Evolutionary conservation across 2,329 filamentous ascomycete species (phyloP).

Genomic region (Tolypocladium tundrense): DNA sequence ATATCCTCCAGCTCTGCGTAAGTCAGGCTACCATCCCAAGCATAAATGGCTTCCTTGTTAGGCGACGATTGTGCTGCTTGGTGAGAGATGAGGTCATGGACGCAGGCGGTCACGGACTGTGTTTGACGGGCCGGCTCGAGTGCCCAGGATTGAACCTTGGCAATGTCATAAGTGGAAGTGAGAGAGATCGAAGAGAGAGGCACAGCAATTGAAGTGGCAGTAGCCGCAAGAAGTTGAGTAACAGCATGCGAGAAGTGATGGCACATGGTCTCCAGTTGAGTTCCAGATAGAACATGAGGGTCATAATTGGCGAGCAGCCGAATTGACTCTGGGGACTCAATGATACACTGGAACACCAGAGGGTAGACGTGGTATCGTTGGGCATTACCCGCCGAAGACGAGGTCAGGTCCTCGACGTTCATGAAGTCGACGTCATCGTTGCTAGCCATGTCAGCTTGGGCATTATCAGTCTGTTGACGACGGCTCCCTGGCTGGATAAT

Average conservation of each 20-base stretch:
- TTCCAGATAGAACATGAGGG: background rate
- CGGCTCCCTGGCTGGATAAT: background rate
- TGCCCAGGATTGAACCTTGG: background rate
- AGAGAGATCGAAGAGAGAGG: background rate
- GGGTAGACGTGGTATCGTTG: background rate
- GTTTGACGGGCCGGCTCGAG: background rate
- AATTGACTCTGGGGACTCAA: background rate
- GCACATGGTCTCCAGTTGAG: background rate
- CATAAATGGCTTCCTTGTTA: conserved; percentile 1
- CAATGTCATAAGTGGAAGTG: background rate
- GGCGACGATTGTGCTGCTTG: background rate
- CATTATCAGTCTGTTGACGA: background rate
- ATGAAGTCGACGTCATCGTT: background rate
- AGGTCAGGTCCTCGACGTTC: background rate
- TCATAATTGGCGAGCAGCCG: background rate
- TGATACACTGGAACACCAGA: background rate
- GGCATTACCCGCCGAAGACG: background rate
- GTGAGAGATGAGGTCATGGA: conserved; percentile 5
- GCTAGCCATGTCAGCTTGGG: background rate
- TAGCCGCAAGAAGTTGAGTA: background rate
- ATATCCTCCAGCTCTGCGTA: conserved; percentile 4
- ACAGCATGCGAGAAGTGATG: conserved; percentile 4
- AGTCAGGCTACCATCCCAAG: conserved; percentile 6
- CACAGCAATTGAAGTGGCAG: background rate
- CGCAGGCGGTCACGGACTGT: conserved; percentile 13